phyloP scores from a whole-genome alignment of 345 rosid species.

The Durio zibethinus region DNA sequence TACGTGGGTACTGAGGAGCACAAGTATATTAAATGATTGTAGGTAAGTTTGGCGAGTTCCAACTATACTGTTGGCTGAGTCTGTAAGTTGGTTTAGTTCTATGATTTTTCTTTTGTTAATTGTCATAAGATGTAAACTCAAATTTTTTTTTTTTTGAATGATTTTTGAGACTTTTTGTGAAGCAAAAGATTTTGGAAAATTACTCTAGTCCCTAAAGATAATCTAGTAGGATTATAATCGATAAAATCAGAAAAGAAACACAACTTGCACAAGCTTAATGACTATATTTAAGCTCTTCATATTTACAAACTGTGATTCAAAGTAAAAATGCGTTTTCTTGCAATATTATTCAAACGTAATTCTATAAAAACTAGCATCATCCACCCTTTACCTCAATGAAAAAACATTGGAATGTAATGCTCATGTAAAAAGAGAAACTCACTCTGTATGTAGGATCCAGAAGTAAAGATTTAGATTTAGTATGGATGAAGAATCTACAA shows the following conservation, averaged over 20 bases:
- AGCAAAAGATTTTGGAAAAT: background rate
- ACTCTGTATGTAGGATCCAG: slow-evolving; percentile 2
- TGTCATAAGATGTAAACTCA: slow-evolving; percentile 17
- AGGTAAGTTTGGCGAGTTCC: slow-evolving; percentile 18
- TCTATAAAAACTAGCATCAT: background rate
- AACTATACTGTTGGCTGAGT: slow-evolving; percentile 2
- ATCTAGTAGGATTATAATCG: background rate
- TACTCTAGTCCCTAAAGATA: background rate
- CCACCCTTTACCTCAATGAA: background rate
- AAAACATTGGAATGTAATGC: background rate
- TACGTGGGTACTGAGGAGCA: slow-evolving; percentile 59
- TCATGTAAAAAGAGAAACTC: slow-evolving; percentile 5
- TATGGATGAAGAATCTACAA: slow-evolving; percentile 27
- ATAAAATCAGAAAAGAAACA: background rate
- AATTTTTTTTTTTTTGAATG: slow-evolving; percentile 5
- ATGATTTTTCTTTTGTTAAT: slow-evolving; percentile 5
- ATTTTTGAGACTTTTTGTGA: slow-evolving; percentile 16
- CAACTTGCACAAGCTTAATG: background rate
- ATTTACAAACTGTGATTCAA: background rate
- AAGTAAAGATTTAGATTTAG: slow-evolving; percentile 8
- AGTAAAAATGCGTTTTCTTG: background rate
- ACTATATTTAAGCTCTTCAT: background rate
- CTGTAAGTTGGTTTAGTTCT: slow-evolving; percentile 7
- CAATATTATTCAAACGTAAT: background rate
- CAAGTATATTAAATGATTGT: background rate